Evolutionary conservation across 179 eudicot species (phyloP).

Genomic region (Silene noctiflora): DNA sequence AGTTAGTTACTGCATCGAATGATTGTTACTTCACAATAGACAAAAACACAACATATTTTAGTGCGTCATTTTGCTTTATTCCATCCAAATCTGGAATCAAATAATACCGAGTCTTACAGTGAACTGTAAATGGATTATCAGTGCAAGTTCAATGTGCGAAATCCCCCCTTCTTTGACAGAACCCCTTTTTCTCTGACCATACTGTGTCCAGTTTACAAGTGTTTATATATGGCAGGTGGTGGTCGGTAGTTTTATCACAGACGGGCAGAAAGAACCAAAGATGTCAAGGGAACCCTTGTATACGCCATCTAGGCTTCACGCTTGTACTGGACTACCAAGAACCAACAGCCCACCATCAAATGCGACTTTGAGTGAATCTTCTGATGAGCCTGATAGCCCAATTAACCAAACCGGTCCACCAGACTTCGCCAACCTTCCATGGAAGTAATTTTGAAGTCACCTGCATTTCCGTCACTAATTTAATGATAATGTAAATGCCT

Average conservation of each 20-base stretch:
- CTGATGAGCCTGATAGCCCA: conserved; percentile 66
- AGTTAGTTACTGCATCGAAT: too few species aligned
- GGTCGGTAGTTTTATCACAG: conserved; percentile 67
- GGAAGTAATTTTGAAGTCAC: conserved; percentile 38
- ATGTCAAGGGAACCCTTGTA: conserved; percentile 36
- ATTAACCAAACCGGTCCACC: conserved; percentile 50
- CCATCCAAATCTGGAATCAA: too few species aligned
- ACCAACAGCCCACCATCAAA: conserved; percentile 67
- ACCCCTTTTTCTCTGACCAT: too few species aligned
- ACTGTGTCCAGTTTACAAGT: neutral
- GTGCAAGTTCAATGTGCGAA: too few species aligned
- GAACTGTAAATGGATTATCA: too few species aligned
- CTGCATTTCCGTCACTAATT: neutral
- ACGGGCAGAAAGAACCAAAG: conserved; percentile 46
- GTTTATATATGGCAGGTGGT: conserved; percentile 55
- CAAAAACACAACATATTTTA: too few species aligned
- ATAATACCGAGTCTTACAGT: too few species aligned
- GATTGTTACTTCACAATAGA: too few species aligned
- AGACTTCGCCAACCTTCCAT: conserved; percentile 50
- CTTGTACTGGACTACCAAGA: conserved; percentile 38
- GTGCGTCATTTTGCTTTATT: too few species aligned
- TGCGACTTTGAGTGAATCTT: conserved; percentile 64
- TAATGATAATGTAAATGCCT: conserved; percentile 13
- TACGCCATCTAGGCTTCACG: conserved; percentile 33
- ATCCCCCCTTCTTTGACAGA: too few species aligned